Evolutionary conservation across 768 basidiomycete species (phyloP).

Genomic region (Amanita pallidorosea): DNA sequence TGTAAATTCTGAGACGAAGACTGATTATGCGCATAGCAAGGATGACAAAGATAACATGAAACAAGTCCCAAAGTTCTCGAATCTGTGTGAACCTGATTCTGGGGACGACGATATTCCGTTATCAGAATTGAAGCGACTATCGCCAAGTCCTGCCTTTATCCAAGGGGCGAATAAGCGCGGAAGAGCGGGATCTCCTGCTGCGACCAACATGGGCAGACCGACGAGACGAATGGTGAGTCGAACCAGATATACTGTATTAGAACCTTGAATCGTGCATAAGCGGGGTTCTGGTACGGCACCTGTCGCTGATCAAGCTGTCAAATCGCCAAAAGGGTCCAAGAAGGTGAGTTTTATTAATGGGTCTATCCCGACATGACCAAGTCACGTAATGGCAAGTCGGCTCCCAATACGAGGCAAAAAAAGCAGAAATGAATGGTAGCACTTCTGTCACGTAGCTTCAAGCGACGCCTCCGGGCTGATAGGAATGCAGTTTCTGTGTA

Average conservation of each 20-base stretch:
- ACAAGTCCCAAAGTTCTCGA: slow-evolving; percentile 5
- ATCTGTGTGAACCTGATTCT: slow-evolving; percentile 10
- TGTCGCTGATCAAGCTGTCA: not conserved
- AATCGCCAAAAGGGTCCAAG: not conserved
- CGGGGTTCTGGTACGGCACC: not conserved
- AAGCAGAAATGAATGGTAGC: not conserved
- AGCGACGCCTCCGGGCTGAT: not conserved
- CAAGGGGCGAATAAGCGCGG: slow-evolving; percentile 9
- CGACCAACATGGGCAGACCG: not conserved
- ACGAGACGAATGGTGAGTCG: not conserved
- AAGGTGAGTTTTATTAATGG: not conserved
- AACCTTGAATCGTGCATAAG: not conserved
- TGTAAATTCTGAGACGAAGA: not conserved
- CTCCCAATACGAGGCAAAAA: not conserved
- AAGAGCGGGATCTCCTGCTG: slow-evolving; percentile 9
- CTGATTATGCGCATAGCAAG: not conserved
- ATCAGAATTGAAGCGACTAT: slow-evolving; percentile 12
- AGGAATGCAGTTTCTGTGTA: not conserved
- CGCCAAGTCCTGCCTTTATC: not conserved
- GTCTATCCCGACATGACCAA: not conserved
- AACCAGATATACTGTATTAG: not conserved
- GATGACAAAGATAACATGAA: not conserved
- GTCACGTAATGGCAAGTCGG: not conserved
- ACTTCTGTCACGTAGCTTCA: not conserved
- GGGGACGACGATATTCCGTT: slow-evolving; percentile 16